Base-by-base conservation (phyloP, 208 protist species). In the Acanthamoeba sp. region DNA sequence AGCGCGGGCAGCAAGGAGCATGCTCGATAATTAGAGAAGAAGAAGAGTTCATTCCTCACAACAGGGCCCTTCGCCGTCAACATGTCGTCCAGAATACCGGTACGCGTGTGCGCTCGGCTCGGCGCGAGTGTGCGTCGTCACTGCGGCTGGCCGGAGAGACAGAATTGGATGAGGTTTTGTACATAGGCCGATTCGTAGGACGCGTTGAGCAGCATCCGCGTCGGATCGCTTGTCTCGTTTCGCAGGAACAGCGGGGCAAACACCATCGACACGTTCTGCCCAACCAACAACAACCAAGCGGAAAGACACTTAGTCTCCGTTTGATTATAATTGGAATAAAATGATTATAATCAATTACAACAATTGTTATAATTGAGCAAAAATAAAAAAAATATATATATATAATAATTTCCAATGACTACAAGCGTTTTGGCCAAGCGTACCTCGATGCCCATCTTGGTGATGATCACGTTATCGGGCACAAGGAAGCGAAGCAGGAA, bases 361-460 rank as follows among this genome's bases (percentile, higher is more conserved):
- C 27, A 20, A 38, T 38, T 9, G 22, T 71, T 5, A 71, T 71
- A 38, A 29, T 38, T 59, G 10, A 48, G 10, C 10, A 48, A 48
- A 59, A 59, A 59, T 59, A n/a, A 59, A 59, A 4, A 59, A 59
- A 59, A 24, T 40, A 71, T 29, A 36, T 36, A 36, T 36, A 71
- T 27, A 71, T 34, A 36, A 71, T 7, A 34, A 36, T 71, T 22
- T 62, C 16, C 12, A 22, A 62, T 62, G n/a, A 20, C 10, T 59
- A 20, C 52, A 20, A 69, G 9, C 6, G 59, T 9, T 9, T 9
- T 69, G 59, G n/a, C n/a, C n/a, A 6, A 69, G 38, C 69, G 6
- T 80, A 82, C 73, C 73, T 82, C 73, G 40, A 82, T 82, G 38
- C 73, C 73, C 73, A 82, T 82, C 73, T 82, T 82, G 73, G 73